Conservation (phyloP, 805 yeast species). For the Isabelozyma pseudorhagii region DNA sequence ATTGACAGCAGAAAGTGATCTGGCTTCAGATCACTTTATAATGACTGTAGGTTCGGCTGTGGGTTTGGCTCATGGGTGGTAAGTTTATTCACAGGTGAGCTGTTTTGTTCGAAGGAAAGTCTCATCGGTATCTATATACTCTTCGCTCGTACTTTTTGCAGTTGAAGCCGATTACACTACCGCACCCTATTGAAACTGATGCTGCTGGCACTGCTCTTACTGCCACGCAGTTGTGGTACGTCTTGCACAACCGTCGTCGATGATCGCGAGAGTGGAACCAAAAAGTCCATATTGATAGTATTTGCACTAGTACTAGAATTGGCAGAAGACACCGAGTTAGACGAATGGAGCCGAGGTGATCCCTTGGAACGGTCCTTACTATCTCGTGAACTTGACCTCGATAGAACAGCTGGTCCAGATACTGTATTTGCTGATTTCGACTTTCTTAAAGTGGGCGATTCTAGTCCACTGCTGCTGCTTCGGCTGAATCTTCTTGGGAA, state of each 20-base stretch:
- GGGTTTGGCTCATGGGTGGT: too few species aligned
- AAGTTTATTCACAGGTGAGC: too few species aligned
- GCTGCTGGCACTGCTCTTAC: slow-evolving; percentile 12
- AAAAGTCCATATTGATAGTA: background rate
- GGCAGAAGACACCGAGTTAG: background rate
- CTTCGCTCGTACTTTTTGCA: background rate
- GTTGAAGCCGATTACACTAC: background rate
- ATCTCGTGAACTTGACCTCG: background rate
- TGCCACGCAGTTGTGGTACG: background rate
- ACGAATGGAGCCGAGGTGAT: background rate
- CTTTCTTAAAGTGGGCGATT: slow-evolving; percentile 12
- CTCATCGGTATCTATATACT: too few species aligned
- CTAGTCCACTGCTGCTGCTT: background rate
- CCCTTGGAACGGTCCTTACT: background rate
- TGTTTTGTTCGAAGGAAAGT: too few species aligned
- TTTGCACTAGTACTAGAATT: background rate
- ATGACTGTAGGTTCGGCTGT: too few species aligned
- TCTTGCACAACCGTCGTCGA: background rate
- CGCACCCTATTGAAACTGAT: slow-evolving; percentile 22
- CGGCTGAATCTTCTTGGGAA: background rate
- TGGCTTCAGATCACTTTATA: too few species aligned
- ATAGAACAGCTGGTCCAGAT: background rate
- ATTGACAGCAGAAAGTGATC: too few species aligned
- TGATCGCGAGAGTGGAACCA: background rate
- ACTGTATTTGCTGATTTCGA: slow-evolving; percentile 14